Evolutionary conservation across 1,284 basidiomycete genomes (phyloP).

Genomic region (Rhodofomes roseus): DNA sequence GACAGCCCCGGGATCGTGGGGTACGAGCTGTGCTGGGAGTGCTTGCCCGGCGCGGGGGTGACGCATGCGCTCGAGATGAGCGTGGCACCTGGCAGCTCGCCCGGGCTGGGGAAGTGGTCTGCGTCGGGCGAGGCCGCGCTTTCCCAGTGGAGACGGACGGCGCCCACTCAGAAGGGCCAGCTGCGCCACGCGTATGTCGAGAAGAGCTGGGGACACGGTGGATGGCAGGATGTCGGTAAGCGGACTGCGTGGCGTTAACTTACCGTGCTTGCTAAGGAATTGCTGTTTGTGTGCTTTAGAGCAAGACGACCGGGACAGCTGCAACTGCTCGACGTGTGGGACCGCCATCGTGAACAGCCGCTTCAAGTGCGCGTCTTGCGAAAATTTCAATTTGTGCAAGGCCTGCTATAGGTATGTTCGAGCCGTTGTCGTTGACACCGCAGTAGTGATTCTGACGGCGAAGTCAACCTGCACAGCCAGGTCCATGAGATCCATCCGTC

Average conservation of each 20-base stretch:
- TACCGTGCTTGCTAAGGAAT: background rate
- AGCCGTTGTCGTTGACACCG: background rate
- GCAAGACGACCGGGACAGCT: slow-evolving; percentile 60
- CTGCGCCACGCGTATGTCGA: slow-evolving; percentile 81
- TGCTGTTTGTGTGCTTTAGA: slow-evolving; percentile 36
- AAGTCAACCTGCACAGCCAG: slow-evolving; percentile 39
- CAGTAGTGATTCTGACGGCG: background rate
- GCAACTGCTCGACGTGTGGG: slow-evolving; percentile 77
- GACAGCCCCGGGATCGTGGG: slow-evolving; percentile 34
- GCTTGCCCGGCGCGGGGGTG: slow-evolving; percentile 75
- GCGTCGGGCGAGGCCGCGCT: slow-evolving; percentile 50
- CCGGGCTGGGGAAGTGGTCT: slow-evolving; percentile 31
- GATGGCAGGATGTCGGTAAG: slow-evolving; percentile 87
- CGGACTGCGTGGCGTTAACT: slow-evolving; percentile 13
- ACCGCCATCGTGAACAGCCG: slow-evolving; percentile 57
- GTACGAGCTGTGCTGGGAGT: slow-evolving; percentile 80
- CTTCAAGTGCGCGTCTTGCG: slow-evolving; percentile 83
- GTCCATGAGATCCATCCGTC: slow-evolving; percentile 88
- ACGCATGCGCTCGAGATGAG: slow-evolving; percentile 68
- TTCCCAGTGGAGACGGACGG: slow-evolving; percentile 54
- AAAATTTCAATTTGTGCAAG: slow-evolving; percentile 75
- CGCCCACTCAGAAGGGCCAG: slow-evolving; percentile 65
- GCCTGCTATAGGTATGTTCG: slow-evolving; percentile 70
- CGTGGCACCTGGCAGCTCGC: slow-evolving; percentile 42
- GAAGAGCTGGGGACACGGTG: slow-evolving; percentile 75